Evolutionary conservation across 1,284 basidiomycete species (phyloP).

Genomic region (Melampsora larici-populina): DNA sequence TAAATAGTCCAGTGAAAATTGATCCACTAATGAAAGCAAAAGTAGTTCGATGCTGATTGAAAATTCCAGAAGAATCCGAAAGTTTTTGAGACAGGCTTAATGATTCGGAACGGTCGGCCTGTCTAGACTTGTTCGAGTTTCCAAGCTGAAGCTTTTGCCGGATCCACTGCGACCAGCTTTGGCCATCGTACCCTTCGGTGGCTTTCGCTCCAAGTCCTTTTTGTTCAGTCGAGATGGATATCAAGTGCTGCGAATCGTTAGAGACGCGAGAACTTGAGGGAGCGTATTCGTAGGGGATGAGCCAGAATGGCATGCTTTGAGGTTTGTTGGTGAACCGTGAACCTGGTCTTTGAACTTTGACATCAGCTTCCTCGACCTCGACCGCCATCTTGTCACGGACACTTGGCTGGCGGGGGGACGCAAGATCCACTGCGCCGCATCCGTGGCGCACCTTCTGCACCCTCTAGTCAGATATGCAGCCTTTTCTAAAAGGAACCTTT

Average conservation of each 20-base stretch:
- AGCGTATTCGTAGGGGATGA: neutral
- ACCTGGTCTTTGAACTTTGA: too few relatives aligned
- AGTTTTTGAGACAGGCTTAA: neutral
- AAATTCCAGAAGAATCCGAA: neutral
- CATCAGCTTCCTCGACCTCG: too few relatives aligned
- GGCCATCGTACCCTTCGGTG: neutral
- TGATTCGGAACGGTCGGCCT: neutral
- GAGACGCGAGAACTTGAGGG: too few relatives aligned
- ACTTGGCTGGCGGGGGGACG: too few relatives aligned
- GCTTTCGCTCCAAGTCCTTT: neutral
- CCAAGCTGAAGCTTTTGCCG: neutral
- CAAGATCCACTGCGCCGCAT: too few relatives aligned
- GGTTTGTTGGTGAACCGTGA: neutral
- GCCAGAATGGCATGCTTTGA: neutral
- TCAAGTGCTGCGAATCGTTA: too few relatives aligned
- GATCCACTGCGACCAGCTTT: neutral
- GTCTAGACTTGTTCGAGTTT: neutral
- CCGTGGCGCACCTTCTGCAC: too few relatives aligned
- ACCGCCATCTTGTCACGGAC: too few relatives aligned
- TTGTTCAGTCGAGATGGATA: too few relatives aligned
- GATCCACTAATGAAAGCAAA: conserved; percentile 36
- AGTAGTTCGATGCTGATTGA: conserved; percentile 6
- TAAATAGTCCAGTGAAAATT: conserved; percentile 16
- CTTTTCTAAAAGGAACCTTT: too few relatives aligned
- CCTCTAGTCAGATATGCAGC: too few relatives aligned